These are phyloP conservation scores for Lodderomyces pseudojiufengensis DNA, from an alignment of 1,139 yeast genomes.

Conservation along the genomic window DNA sequence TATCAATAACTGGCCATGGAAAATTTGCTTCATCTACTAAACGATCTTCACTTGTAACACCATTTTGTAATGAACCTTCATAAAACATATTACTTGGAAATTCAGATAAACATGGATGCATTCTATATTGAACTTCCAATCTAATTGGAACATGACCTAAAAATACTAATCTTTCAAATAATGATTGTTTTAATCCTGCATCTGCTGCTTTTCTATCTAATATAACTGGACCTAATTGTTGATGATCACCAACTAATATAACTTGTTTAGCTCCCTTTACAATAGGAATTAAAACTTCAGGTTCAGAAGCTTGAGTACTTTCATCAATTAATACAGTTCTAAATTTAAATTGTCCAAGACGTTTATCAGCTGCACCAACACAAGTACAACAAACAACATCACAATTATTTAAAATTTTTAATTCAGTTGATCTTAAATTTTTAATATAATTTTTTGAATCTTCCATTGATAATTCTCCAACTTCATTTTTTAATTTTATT, in stretches of 20 bases:
- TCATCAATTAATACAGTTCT: constrained; percentile 85
- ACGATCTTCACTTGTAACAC: constrained; percentile 77
- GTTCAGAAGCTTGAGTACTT: constrained; percentile 91
- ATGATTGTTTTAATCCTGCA: constrained; percentile 81
- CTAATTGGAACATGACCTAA: constrained; percentile 84
- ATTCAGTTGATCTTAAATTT: constrained; percentile 47
- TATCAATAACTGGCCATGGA: constrained; percentile 85
- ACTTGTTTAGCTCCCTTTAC: constrained; percentile 89
- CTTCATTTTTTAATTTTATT: constrained; percentile 53
- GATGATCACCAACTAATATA: constrained; percentile 90
- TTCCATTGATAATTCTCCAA: constrained; percentile 63
- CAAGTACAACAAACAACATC: constrained; percentile 90
- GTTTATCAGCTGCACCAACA: constrained; percentile 82
- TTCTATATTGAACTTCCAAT: constrained; percentile 89
- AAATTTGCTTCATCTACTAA: constrained; percentile 52
- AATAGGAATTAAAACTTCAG: constrained; percentile 84
- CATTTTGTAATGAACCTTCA: constrained; percentile 89
- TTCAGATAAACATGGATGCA: constrained; percentile 87
- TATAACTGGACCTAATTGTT: constrained; percentile 90
- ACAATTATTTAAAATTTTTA: constrained; percentile 49
- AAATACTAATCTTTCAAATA: constrained; percentile 81
- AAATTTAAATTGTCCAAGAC: constrained; percentile 55
- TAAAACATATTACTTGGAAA: constrained; percentile 91
- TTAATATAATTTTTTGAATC: constrained; percentile 48
- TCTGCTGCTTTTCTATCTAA: constrained; percentile 75